phyloP scores from a whole-genome alignment of 2,329 filamentous ascomycete genomes.

The Escovopsis weberi region DNA sequence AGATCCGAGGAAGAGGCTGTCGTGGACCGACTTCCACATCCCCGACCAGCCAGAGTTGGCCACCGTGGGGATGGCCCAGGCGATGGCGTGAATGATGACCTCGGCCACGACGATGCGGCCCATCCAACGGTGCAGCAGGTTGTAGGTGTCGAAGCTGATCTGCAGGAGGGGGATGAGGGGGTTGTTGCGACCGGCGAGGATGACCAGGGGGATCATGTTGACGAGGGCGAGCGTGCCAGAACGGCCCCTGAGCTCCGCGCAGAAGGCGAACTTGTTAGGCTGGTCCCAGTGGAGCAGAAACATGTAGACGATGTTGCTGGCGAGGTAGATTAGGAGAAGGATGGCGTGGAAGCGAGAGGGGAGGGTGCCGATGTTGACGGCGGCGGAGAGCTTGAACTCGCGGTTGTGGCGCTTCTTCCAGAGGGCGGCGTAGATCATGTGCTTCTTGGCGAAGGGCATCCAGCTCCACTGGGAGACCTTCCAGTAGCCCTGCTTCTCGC shows the following conservation, averaged over 20 bases:
- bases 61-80: constrained; percentile 61
- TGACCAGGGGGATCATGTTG: constrained; percentile 83
- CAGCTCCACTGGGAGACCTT: constrained; percentile 40
- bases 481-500: constrained; percentile 44
- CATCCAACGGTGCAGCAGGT: constrained; percentile 57
- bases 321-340: constrained; percentile 40
- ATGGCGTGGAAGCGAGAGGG: constrained; percentile 49
- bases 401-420: constrained; percentile 52
- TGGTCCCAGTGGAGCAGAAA: constrained; percentile 45
- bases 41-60: constrained; percentile 48
- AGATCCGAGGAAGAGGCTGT: constrained; percentile 49
- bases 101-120: constrained; percentile 60
- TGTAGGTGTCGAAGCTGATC: constrained; percentile 94
- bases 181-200: constrained; percentile 88
- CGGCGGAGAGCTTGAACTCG: constrained; percentile 47
- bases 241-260: constrained; percentile 74
- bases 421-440: constrained; percentile 46
- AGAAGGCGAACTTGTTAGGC: constrained; percentile 45
- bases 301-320: constrained; percentile 49
- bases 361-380: constrained; percentile 45
- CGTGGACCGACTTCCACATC: constrained; percentile 36
- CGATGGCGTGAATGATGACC: constrained; percentile 50
- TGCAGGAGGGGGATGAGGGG: constrained; percentile 67
- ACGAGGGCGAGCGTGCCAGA: constrained; percentile 71
- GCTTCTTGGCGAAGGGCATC: constrained; percentile 48